Evolutionary conservation across 495 filamentous ascomycete genomes (phyloP).

Genomic region (Xylaria flabelliformis): DNA sequence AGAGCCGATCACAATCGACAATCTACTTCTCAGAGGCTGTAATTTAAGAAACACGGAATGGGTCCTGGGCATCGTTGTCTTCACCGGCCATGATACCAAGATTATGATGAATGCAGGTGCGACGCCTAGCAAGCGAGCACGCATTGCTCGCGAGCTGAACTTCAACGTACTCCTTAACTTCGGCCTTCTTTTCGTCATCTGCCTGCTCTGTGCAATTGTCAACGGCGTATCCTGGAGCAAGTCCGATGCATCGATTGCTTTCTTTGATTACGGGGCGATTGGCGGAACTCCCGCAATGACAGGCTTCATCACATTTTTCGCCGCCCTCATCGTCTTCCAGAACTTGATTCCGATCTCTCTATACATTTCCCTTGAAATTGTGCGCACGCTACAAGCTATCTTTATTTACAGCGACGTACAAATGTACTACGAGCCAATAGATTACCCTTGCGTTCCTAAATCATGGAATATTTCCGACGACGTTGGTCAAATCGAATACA

Average conservation of each 20-base stretch:
- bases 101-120: constrained; percentile 99
- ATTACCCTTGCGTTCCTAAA: constrained; percentile 94
- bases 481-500: constrained; percentile 98
- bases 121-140: constrained; percentile 93
- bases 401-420: constrained; percentile 96
- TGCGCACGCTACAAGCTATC: constrained; percentile 88
- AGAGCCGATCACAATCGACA: constrained; percentile 93
- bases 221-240: constrained; percentile 84
- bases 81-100: constrained; percentile 96
- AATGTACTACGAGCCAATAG: constrained; percentile 96
- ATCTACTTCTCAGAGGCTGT: constrained; percentile 90
- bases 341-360: constrained; percentile 98
- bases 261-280: constrained; percentile 87
- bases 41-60: constrained; percentile 96
- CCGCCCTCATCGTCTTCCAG: constrained; percentile 92
- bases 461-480: constrained; percentile 99
- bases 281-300: constrained; percentile 77
- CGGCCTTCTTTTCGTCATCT: constrained; percentile 87
- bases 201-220: constrained; percentile 81
- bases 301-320: constrained; percentile 96
- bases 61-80: constrained; percentile 93
- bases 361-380: constrained; percentile 96
- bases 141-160: constrained; percentile 90
- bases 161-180: constrained; percentile 99
- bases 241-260: constrained; percentile 73